Evolutionary conservation across 2,329 filamentous ascomycete genomes (phyloP), one percentile per base, ranked within the genome.

Genomic region (Neurospora sp.): DNA sequence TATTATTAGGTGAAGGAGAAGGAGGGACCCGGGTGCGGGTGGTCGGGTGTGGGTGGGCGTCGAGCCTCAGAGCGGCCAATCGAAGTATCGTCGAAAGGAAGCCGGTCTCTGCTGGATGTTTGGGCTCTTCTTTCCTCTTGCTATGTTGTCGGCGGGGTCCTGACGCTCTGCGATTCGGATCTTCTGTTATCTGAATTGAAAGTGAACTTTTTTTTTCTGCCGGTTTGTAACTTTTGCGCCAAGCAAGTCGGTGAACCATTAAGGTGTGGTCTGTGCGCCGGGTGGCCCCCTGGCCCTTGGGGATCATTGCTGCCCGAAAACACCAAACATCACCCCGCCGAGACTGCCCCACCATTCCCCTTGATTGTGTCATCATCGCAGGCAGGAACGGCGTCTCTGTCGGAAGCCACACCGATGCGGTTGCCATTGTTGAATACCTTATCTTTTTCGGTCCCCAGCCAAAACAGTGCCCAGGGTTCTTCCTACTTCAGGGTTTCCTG

Each of bases 221-320:
- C 72, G 70, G 66, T 58, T 69, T 70, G 66, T 69, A 75, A 72
- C 72, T 71, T 75, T 75, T 77, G 73, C 70, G 69, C 58, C 70
- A 69, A 66, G 68, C 70, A 74, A 73, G 72, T 70, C 72, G 73
- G 72, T 72, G 70, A 72, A 71, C 15, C 13, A 74, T 76, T 77
- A 75, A 78, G 77, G 73, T 77, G 71, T 76, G 77, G 77, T 75
- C 75, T 70, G 77, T 78, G 77, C 77, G 7, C 67, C n/a, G 19
- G 40, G 66, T 66, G 62, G 33, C 19, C 62, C 62, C 33, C n/a
- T 39, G 52, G 67, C 10, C 52, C 9, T 6, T 42, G 39, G 40
- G 43, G 40, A 9, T 23, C 36, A 13, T 46, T n/a, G 46, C 19
- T n/a, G 52, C 52, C 67, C 67, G 10, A 68, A n/a, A 33, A n/a